Evolutionary conservation across 2,329 filamentous ascomycete species (phyloP), one percentile per base, ranked within the genome.

Genomic region (Penicillium brevicompactum): DNA sequence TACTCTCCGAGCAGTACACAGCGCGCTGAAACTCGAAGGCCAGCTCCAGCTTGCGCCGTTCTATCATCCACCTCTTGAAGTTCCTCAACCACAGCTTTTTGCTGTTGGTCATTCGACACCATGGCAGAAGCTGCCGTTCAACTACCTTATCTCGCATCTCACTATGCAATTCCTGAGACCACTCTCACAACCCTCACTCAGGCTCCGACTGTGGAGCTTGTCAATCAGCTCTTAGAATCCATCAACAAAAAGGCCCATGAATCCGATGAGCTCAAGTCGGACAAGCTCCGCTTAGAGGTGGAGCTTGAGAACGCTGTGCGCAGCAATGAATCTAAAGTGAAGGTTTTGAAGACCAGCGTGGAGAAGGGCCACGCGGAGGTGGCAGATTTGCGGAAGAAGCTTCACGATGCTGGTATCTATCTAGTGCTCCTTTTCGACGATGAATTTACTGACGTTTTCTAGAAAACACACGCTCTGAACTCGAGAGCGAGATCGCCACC

Each of bases 231-330:
- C 49, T 82, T 99, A 40, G 81, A 85, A 59, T 87, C 89, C 24
- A 84, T 97, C 50, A 84, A 87, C 22, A 78, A 80, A 30, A 96
- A 94, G 73, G 91, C 90, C 34, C 89, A 87, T 66, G 91, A 96
- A 67, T 88, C 85, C 66, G 91, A 96, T 70, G 84, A 87, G 38
- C 78, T 96, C 40, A 91, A 88, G 66, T 88, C 93, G 9, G 90
- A 96, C 62, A 97, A 97, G 77, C 82, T 97, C 43, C 88, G 91
- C 63, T 80, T 90, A 44, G 91, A 96, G 67, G 94, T 99, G 43
- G 92, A 97, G 78, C 84, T 97, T 7, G 94, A 99, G 73, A 94
- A 91, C 74, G 89, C 88, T 16, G 88, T 96, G 46, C 88, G 92
- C 65, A 89, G 85, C 62, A 88, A 89, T 56, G 93, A 97, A 70